Conservation (phyloP, 176 grass and related monocot species). For the Panicum miliaceum region DNA sequence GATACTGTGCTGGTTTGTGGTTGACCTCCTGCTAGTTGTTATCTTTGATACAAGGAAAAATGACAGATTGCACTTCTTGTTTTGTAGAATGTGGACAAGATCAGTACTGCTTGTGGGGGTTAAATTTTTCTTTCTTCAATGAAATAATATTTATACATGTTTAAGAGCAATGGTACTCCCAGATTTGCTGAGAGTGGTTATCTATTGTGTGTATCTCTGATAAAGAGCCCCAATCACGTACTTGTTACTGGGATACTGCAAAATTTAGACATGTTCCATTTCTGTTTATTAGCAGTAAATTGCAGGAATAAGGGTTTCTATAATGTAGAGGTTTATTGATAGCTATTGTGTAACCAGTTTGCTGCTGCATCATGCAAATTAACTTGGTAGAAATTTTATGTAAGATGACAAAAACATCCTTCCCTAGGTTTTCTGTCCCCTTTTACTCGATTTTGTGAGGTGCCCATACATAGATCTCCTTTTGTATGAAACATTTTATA, state of each 20-base stretch:
- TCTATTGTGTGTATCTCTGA: neutral
- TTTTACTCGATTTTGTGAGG: conserved; percentile 10
- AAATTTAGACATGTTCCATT: neutral
- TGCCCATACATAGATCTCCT: conserved; percentile 7
- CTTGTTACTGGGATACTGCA: conserved; percentile 7
- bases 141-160: neutral
- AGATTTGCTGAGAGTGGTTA: neutral
- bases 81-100: neutral
- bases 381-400: neutral
- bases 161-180: conserved; percentile 24
- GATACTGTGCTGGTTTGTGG: conserved; percentile 19
- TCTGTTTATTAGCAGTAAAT: conserved; percentile 11
- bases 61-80: conserved; percentile 4
- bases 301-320: conserved; percentile 12
- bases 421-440: conserved; percentile 10
- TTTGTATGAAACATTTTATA: neutral
- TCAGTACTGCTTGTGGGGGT: conserved; percentile 6
- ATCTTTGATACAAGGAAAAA: neutral
- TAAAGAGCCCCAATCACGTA: neutral
- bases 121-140: conserved; percentile 27
- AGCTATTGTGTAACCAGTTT: conserved; percentile 6
- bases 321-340: neutral
- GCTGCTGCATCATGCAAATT: neutral
- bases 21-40: conserved; percentile 15
- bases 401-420: neutral